These are phyloP conservation scores for Phytophthora vignae DNA, from an alignment of 352 stramenopile species.

Conservation along the genomic window DNA sequence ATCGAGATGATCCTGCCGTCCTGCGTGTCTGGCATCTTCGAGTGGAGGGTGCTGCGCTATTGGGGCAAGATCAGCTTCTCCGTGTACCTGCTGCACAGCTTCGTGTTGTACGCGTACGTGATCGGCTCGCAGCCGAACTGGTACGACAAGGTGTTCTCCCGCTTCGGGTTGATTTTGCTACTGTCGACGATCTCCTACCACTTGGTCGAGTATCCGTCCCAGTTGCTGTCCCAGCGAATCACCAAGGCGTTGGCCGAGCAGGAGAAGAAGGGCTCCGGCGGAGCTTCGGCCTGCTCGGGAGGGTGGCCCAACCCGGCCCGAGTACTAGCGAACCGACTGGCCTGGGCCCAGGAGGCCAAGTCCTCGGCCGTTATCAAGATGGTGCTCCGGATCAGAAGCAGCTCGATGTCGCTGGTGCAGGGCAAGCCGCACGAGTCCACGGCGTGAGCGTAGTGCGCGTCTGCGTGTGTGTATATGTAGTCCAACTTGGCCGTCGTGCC, in stretches of 20 bases:
- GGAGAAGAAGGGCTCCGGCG: slow-evolving; percentile 23
- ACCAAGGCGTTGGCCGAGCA: slow-evolving; percentile 30
- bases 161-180: slow-evolving; percentile 40
- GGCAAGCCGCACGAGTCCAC: slow-evolving; percentile 21
- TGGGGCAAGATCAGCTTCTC: slow-evolving; percentile 59
- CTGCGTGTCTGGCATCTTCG: slow-evolving; percentile 38
- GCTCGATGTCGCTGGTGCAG: slow-evolving; percentile 10
- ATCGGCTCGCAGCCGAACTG: slow-evolving; percentile 27
- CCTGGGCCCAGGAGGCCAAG: slow-evolving; percentile 27
- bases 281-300: slow-evolving; percentile 9
- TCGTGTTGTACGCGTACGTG: slow-evolving; percentile 39
- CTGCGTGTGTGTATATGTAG: slow-evolving; percentile 9
- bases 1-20: slow-evolving; percentile 49
- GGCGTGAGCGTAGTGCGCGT: slow-evolving; percentile 6
- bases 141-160: slow-evolving; percentile 39
- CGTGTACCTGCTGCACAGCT: slow-evolving; percentile 55
- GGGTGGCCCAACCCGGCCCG: slow-evolving; percentile 1
- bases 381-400: slow-evolving; percentile 24
- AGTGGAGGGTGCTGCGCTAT: slow-evolving; percentile 48
- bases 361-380: slow-evolving; percentile 12
- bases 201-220: slow-evolving; percentile 54
- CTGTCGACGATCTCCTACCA: slow-evolving; percentile 48
- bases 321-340: slow-evolving; percentile 18
- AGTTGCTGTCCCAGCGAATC: slow-evolving; percentile 40
- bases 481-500: not conserved